Evolutionary conservation across 805 yeast genomes (phyloP), one percentile per base, ranked within the genome.

Genomic region (Tetrapisispora iriomotensis): DNA sequence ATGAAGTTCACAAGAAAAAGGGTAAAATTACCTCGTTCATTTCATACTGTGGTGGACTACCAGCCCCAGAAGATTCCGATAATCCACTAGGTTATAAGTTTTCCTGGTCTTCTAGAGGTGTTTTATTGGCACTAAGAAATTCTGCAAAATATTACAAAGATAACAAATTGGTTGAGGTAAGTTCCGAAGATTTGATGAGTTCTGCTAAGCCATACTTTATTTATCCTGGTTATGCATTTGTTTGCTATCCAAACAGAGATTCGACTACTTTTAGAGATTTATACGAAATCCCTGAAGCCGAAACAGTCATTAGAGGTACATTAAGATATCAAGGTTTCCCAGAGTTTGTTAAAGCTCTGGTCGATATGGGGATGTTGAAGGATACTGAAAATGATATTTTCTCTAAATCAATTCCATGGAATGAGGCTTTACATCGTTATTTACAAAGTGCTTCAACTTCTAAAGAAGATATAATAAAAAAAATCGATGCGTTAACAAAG

Each of bases 21-120:
- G 98, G 98, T 62, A 84, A 92, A 71, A 84, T 92, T 68, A 84
- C 75, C 61, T 82, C 95, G 6, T 92, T 92, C 77, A 69, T 87
- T 54, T 85, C 96, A 7, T 92, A 85, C 81, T 92, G 98, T 70
- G 98, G 98, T 68, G 98, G 98, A 56, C 75, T 92, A 58, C 97
- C 97, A 49, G 92, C 98, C 24, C 96, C 98, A 47, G 98, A 90
- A 69, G 77, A 81, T 65, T 90, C 97, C 23, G 95, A 87, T 69
- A 92, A 92, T 70, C 98, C 98, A 42, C 73, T 92, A 62, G 98
- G 98, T 53, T 92, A 92, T 78, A 92, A 92, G 72, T 92, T 92
- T 69, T 88, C 97, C 31, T 92, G 98, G 98, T 86, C 96, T 24
- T 88, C 97, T 27, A 80, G 98, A 67, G 98, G 98, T 67, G 97